Base-by-base conservation (phyloP, 176 grass and related monocot genomes). In the Triticum timopheevii region DNA sequence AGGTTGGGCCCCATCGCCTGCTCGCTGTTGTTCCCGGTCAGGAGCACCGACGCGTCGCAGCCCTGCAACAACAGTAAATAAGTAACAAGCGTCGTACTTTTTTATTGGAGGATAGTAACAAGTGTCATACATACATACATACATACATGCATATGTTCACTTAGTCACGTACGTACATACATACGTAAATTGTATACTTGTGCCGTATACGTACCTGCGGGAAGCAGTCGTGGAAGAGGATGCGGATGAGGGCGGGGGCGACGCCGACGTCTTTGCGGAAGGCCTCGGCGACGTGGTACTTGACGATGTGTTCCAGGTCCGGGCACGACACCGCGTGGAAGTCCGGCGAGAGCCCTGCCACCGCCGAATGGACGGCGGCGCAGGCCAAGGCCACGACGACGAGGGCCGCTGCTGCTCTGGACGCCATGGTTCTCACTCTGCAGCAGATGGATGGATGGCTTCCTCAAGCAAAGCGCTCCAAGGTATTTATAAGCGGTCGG, bases 191-290 rank as follows among this genome's bases (percentile, higher is more conserved):
- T 28, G 28, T 28, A 28, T 28, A 28, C 28, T 28, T 28, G 28
- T 28, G 28, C 28, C 28, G 2, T 28, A 28, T 28, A 28, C 28
- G 10, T 16, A 50, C 50, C 50, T 54, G 88, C 8, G 89, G 85
- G 74, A 93, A 93, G 91, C 91, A 93, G 78, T 93, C 91, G 71
- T 93, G 91, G 72, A 90, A 90, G 45, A 87, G 44, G 88, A 93
- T 81, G 34, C 88, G 91, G 72, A 93, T 56, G 73, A 93, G 78
- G 0, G 88, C 92, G n/a, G 86, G 85, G 38, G 88, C 86, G 59
- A 93, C 71, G 36, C 88, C 88, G 13, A 68, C 38, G 47, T 93
- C 88, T 2, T 50, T 52, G 1, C 23, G 22, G 78, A 93, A 78
- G 1, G 69, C 85, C 13, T 69, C 63, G 5, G 4, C 2, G 13